Conservation (phyloP, 352 stramenopile genomes). For the Phytopythium mirpurense region DNA sequence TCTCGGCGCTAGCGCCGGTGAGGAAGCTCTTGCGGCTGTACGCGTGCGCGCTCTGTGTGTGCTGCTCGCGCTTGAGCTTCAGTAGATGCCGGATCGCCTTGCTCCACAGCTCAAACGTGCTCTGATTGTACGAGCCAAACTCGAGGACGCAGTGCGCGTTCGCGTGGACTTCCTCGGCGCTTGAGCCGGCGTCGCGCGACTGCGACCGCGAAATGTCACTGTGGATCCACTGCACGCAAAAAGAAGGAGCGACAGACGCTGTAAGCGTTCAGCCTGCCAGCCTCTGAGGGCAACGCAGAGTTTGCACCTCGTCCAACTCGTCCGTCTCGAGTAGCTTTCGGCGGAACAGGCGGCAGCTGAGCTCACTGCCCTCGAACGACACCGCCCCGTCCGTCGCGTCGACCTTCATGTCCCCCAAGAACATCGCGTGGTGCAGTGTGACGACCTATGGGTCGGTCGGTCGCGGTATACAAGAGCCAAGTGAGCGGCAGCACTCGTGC, state of each 20-base stretch:
- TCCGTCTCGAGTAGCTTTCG: constrained; percentile 75
- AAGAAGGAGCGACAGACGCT: no score
- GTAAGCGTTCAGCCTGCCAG: no score
- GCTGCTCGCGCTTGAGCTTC: constrained; percentile 40
- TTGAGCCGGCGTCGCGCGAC: not conserved
- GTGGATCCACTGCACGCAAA: constrained; percentile 64
- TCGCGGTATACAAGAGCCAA: no score
- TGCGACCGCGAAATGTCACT: constrained; percentile 43
- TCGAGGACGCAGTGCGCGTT: constrained; percentile 67
- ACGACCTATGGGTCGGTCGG: constrained; percentile 41
- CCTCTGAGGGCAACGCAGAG: not conserved
- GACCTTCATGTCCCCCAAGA: constrained; percentile 85
- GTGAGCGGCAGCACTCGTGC: no score
- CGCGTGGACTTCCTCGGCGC: constrained; percentile 25
- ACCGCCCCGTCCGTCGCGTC: constrained; percentile 37
- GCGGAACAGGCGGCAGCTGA: constrained; percentile 50
- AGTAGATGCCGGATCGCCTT: constrained; percentile 76
- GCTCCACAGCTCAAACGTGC: constrained; percentile 82
- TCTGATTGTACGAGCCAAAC: constrained; percentile 76
- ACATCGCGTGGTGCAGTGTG: constrained; percentile 58
- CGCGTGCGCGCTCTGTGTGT: constrained; percentile 7
- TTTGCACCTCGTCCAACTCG: constrained; percentile 62
- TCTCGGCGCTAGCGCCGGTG: constrained; percentile 5
- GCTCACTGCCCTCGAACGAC: constrained; percentile 18
- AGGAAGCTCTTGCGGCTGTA: constrained; percentile 2